A percentile compares a stretch with the other conserved stretches of the same genome.
These are phyloP conservation scores for Trichopus zeylanicus DNA, from an alignment of 116 monocot genomes.

Conservation along the genomic window DNA sequence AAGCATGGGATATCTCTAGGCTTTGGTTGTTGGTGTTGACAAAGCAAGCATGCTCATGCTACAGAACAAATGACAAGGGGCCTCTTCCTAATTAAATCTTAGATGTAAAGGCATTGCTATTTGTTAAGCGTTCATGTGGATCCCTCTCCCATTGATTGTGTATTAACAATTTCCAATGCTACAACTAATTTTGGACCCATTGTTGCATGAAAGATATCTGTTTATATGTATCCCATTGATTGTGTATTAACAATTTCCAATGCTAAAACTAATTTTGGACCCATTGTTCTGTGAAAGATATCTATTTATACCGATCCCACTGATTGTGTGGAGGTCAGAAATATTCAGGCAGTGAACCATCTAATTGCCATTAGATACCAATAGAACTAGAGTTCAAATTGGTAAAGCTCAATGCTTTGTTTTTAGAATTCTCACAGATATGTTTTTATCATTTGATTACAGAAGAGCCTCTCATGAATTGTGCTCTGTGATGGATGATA, in stretches of 20 bases:
- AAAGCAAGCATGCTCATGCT: neutral
- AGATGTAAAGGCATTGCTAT: neutral
- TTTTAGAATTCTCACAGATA: too few species aligned
- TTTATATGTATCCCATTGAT: neutral
- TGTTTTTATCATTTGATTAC: too few species aligned
- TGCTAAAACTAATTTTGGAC: neutral
- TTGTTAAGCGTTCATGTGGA: neutral
- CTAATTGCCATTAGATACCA: too few species aligned
- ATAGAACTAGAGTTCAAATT: too few species aligned
- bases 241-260: neutral
- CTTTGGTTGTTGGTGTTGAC: constrained; percentile 1
- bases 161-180: neutral
- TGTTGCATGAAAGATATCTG: neutral
- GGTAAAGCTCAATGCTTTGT: too few species aligned
- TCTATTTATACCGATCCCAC: too few species aligned
- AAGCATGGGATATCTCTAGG: neutral
- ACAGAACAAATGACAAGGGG: neutral
- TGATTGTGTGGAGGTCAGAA: too few species aligned
- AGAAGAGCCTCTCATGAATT: too few species aligned
- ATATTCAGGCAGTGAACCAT: too few species aligned
- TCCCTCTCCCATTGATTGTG: neutral
- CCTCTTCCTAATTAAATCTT: neutral
- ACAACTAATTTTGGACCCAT: neutral
- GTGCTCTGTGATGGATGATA: too few species aligned
- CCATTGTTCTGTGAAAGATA: neutral